These are phyloP conservation scores for Ilyonectria destructans DNA, from an alignment of 2,329 filamentous ascomycete genomes.

Conservation along the genomic window DNA sequence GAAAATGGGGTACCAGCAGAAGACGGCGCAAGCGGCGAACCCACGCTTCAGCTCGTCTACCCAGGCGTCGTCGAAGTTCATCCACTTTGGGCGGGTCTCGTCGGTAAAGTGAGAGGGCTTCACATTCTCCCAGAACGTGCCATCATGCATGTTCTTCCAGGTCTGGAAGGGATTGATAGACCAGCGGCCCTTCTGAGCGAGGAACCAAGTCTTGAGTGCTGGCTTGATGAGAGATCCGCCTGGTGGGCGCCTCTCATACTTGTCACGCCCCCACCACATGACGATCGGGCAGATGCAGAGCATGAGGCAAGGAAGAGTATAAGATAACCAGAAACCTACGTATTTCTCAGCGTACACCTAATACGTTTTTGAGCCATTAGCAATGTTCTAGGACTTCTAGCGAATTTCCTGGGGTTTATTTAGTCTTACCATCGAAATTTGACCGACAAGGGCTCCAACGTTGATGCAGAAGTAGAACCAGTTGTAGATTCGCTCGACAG, in stretches of 20 bases:
- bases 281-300: slow-evolving; percentile 76
- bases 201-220: slow-evolving; percentile 71
- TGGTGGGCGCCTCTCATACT: slow-evolving; percentile 72
- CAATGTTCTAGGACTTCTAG: background rate
- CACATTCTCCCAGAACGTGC: slow-evolving; percentile 76
- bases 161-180: slow-evolving; percentile 76
- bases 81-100: slow-evolving; percentile 74
- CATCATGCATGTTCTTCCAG: slow-evolving; percentile 71
- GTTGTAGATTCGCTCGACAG: slow-evolving; percentile 75
- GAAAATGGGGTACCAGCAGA: slow-evolving; percentile 77
- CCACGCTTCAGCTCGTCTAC: slow-evolving; percentile 83
- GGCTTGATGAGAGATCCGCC: slow-evolving; percentile 80
- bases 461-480: slow-evolving; percentile 84
- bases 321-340: slow-evolving; percentile 83
- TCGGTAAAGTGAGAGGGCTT: slow-evolving; percentile 77
- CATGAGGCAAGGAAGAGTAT: slow-evolving; percentile 77
- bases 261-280: slow-evolving; percentile 71
- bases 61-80: slow-evolving; percentile 86
- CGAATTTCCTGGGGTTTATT: no score
- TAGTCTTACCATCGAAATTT: slow-evolving; percentile 65
- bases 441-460: slow-evolving; percentile 75
- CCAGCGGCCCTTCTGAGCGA: slow-evolving; percentile 80
- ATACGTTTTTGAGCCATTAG: slow-evolving; percentile 9
- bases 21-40: slow-evolving; percentile 78
- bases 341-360: slow-evolving; percentile 81